Conservation (phyloP, 441 rosid genomes). For the Pelargonium fulgidum region DNA sequence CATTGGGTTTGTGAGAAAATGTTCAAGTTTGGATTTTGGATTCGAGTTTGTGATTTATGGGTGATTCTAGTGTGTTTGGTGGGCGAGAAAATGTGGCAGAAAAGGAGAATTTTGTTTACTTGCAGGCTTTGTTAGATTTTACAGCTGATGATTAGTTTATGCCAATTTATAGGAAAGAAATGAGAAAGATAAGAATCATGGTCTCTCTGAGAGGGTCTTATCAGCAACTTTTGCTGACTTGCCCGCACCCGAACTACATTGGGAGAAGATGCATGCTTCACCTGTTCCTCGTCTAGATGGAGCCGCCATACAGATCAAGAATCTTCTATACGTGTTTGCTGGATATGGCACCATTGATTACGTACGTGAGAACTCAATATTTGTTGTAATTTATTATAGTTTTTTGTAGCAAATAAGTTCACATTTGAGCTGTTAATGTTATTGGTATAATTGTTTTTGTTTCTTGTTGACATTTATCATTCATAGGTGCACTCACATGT, state of each 20-base stretch:
- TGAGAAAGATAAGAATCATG: conserved; percentile 22
- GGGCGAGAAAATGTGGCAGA: background rate
- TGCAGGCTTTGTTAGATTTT: conserved; percentile 5
- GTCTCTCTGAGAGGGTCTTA: conserved; percentile 43
- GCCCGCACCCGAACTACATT: conserved; percentile 60
- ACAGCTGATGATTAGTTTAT: background rate
- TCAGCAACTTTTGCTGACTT: conserved; percentile 92
- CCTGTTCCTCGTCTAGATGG: conserved; percentile 95
- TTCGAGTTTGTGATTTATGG: background rate
- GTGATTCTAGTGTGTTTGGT: too few relatives aligned
- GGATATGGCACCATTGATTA: conserved; percentile 74
- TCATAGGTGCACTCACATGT: conserved; percentile 83
- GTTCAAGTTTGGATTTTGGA: background rate
- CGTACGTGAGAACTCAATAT: conserved; percentile 31
- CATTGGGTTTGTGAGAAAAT: background rate
- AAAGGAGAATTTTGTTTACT: background rate
- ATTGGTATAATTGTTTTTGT: too few relatives aligned
- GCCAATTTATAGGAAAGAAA: conserved; percentile 31
- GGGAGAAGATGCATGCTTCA: conserved; percentile 81
- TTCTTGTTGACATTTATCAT: conserved; percentile 11
- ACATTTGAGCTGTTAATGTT: conserved; percentile 10
- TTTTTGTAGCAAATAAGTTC: too few relatives aligned
- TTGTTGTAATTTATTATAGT: conserved; percentile 1
- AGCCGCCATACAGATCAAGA: conserved; percentile 73
- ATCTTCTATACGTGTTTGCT: conserved; percentile 75